phyloP scores from a whole-genome alignment of 1,284 basidiomycete genomes.

The Caloboletus firmus region DNA sequence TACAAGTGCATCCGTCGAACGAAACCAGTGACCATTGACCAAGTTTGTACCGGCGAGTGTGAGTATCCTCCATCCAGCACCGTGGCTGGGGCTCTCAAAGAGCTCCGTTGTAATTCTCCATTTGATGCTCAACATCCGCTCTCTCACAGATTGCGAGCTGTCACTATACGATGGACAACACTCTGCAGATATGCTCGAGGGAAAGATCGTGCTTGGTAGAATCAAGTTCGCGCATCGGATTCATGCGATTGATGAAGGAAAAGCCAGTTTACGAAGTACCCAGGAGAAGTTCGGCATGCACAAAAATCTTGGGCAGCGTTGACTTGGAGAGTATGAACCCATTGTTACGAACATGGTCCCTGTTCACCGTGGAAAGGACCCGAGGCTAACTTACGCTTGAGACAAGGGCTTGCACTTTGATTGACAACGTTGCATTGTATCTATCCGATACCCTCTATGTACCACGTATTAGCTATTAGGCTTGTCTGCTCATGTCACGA shows the following conservation, averaged over 20 bases:
- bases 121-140: neutral
- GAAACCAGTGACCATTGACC: slow-evolving; percentile 12
- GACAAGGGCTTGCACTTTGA: neutral
- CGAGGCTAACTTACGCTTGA: neutral
- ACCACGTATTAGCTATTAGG: slow-evolving; percentile 2
- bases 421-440: neutral
- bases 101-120: neutral
- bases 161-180: slow-evolving; percentile 21
- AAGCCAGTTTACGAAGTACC: neutral
- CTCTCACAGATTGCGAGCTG: slow-evolving; percentile 19
- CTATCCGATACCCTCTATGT: neutral
- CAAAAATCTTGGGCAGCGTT: neutral
- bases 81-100: neutral
- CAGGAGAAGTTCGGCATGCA: neutral
- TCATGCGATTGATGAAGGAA: neutral
- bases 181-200: slow-evolving; percentile 10
- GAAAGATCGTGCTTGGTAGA: slow-evolving; percentile 20
- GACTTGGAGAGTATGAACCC: neutral
- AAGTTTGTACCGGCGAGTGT: slow-evolving; percentile 24
- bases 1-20: slow-evolving; percentile 31
- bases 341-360: neutral
- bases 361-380: too few species aligned
- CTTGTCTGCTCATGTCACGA: neutral
- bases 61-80: neutral
- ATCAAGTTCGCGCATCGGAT: slow-evolving; percentile 20